phyloP scores from a whole-genome alignment of 2,329 filamentous ascomycete species.

The Metarhizium brunneum region DNA sequence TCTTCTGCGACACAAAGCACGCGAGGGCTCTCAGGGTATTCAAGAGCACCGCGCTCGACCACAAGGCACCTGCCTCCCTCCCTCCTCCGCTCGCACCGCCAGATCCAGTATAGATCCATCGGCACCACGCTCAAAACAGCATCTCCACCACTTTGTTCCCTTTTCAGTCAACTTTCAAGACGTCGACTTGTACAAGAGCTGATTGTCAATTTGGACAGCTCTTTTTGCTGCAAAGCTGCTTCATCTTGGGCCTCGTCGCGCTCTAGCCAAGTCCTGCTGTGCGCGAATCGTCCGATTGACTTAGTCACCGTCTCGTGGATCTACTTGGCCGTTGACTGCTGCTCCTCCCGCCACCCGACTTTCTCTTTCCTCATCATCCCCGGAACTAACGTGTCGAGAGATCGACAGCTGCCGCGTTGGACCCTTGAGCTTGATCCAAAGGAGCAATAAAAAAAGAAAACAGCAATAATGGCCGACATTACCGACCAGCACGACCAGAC shows the following conservation, averaged over 20 bases:
- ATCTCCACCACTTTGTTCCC: conserved; percentile 50
- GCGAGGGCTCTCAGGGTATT: background rate
- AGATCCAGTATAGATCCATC: conserved; percentile 59
- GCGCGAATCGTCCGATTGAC: conserved; percentile 1
- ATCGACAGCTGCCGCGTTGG: conserved; percentile 3
- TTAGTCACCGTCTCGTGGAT: background rate
- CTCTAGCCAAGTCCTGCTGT: background rate
- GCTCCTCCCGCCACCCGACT: conserved; percentile 1
- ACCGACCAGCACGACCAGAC: conserved; percentile 69
- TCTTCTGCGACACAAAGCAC: background rate
- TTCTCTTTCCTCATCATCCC: background rate
- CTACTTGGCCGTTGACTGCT: background rate
- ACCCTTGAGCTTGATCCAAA: background rate
- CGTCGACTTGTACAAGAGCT: conserved; percentile 12
- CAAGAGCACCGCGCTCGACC: background rate
- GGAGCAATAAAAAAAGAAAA: background rate
- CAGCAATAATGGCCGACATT: conserved; percentile 61
- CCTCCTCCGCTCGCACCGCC: conserved; percentile 41
- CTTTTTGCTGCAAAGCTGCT: conserved; percentile 1
- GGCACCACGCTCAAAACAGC: conserved; percentile 56
- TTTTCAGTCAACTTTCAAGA: conserved; percentile 28
- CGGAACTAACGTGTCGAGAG: conserved; percentile 3
- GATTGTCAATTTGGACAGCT: conserved; percentile 19
- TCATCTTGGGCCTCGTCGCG: background rate
- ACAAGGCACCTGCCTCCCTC: conserved; percentile 34